These are phyloP conservation scores for Cordyceps cicadae DNA, from an alignment of 2,329 filamentous ascomycete species.

Conservation along the genomic window DNA sequence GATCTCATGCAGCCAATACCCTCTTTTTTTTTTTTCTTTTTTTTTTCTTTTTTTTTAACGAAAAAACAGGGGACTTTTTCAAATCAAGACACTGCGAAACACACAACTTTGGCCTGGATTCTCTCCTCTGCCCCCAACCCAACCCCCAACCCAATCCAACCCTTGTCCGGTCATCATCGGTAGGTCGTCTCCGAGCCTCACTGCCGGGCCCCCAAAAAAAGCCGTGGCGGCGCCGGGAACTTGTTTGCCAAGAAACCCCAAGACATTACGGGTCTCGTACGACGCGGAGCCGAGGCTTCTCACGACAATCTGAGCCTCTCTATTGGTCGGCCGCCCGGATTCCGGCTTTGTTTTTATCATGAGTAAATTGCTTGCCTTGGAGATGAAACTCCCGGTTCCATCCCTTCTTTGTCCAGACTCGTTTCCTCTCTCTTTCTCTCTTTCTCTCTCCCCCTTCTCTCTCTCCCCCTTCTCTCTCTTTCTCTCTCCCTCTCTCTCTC, in stretches of 20 bases:
- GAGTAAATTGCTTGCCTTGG: slow-evolving; percentile 9
- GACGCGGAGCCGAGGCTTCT: background rate
- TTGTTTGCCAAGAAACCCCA: background rate
- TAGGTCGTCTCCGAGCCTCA: too few relatives aligned
- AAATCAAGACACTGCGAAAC: too few relatives aligned
- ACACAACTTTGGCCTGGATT: too few relatives aligned
- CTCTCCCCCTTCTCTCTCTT: too few relatives aligned
- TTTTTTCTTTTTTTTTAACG: background rate
- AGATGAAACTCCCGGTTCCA: background rate
- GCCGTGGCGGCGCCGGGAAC: too few relatives aligned
- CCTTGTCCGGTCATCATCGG: background rate
- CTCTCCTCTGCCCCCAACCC: too few relatives aligned
- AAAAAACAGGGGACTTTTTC: background rate
- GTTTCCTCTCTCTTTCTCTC: too few relatives aligned
- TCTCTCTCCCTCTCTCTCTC: too few relatives aligned
- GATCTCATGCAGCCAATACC: too few relatives aligned
- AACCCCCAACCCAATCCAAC: background rate
- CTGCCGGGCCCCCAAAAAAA: too few relatives aligned
- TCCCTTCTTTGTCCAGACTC: background rate
- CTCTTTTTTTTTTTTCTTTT: too few relatives aligned
- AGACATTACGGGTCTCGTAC: background rate
- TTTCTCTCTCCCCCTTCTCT: too few relatives aligned
- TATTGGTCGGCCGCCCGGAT: background rate
- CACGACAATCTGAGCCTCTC: background rate
- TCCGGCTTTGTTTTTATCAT: background rate